Evolutionary conservation across 2,329 filamentous ascomycete species (phyloP).

Genomic region (Fusarium sp.): DNA sequence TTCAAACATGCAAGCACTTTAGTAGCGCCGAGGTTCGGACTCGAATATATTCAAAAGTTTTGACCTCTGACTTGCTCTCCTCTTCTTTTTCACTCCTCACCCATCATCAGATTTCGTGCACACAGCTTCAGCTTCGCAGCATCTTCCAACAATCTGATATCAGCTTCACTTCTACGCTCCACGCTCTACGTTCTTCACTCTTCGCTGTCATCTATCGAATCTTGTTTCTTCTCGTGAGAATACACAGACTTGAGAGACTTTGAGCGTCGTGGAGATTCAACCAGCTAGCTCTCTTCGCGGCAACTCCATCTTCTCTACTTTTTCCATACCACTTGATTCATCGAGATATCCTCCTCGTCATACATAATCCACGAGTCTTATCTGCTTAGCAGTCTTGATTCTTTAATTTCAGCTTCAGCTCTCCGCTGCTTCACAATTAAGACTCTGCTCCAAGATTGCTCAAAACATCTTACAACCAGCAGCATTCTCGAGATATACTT

Average conservation of each 20-base stretch:
- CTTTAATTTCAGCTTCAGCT: neutral
- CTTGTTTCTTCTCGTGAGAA: neutral
- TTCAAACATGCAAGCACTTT: slow-evolving; percentile 1
- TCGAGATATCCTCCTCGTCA: neutral
- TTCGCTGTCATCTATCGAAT: neutral
- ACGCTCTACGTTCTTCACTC: neutral
- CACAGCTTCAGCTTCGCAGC: neutral
- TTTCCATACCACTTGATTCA: neutral
- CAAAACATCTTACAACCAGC: neutral
- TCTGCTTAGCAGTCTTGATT: slow-evolving; percentile 9
- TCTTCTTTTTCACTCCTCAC: neutral
- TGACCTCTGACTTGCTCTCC: neutral
- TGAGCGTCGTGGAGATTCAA: neutral
- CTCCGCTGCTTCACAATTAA: neutral
- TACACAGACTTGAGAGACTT: neutral
- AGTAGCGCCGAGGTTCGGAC: neutral
- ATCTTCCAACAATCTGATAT: slow-evolving; percentile 17
- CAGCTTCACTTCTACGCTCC: neutral
- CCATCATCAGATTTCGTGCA: slow-evolving; percentile 17
- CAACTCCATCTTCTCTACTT: neutral
- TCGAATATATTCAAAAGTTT: neutral
- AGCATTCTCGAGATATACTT: neutral
- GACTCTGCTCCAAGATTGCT: neutral
- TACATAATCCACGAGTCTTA: neutral
- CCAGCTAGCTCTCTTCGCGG: neutral